These are phyloP conservation scores for Penium margaritaceum DNA, from an alignment of 139 green algal genomes.

Conservation along the genomic window DNA sequence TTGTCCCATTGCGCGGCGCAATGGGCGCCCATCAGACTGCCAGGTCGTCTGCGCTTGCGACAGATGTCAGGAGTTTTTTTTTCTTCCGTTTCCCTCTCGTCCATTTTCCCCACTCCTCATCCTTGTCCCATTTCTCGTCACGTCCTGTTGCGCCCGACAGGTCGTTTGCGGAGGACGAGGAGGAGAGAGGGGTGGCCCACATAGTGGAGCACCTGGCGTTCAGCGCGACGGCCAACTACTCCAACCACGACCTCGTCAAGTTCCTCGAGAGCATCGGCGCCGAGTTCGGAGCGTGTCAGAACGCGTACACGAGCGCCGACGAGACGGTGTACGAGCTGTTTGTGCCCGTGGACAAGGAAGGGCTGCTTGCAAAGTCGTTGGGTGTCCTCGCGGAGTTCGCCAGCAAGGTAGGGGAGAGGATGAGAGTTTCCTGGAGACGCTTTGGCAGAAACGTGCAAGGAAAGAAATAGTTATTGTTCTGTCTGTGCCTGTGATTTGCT, in stretches of 20 bases:
- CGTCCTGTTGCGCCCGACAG: no score
- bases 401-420: no score
- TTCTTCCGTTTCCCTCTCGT: no score
- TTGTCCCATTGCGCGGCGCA: no score
- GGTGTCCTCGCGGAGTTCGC: slow-evolving; percentile 71
- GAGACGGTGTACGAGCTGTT: slow-evolving; percentile 70
- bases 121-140: no score
- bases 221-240: slow-evolving; percentile 68
- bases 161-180: slow-evolving; percentile 62
- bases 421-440: no score
- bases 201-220: slow-evolving; percentile 85
- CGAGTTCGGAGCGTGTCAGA: slow-evolving; percentile 75
- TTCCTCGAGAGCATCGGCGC: slow-evolving; percentile 78
- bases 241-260: slow-evolving; percentile 71
- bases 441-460: no score
- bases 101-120: no score
- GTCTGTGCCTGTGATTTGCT: slow-evolving; percentile 58
- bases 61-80: no score
- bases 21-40: no score
- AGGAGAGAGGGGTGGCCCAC: slow-evolving; percentile 67
- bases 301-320: slow-evolving; percentile 73
- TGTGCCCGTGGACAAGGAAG: slow-evolving; percentile 55
- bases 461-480: slow-evolving; percentile 73
- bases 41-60: no score
- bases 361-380: slow-evolving; percentile 60